These are phyloP conservation scores for Penicillium manginii DNA, from an alignment of 495 filamentous ascomycete genomes.

Conservation along the genomic window DNA sequence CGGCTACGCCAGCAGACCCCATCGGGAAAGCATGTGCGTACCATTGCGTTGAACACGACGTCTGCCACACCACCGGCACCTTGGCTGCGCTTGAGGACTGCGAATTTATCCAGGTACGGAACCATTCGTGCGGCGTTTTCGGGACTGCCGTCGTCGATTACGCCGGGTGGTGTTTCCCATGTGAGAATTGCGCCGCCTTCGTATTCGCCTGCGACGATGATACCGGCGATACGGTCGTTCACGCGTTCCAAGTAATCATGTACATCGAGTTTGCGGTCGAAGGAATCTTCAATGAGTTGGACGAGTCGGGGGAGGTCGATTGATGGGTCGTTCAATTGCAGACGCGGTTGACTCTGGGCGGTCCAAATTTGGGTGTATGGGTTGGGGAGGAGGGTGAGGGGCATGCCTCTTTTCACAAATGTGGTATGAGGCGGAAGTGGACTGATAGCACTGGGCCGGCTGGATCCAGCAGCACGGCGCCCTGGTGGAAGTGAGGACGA, in stretches of 20 bases:
- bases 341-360: constrained; percentile 57
- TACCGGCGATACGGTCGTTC: constrained; percentile 75
- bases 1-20: constrained; percentile 83
- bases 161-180: constrained; percentile 79
- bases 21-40: constrained; percentile 78
- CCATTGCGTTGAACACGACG: constrained; percentile 94
- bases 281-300: constrained; percentile 92
- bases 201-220: constrained; percentile 95
- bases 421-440: constrained; percentile 59
- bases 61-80: constrained; percentile 93
- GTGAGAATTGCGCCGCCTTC: constrained; percentile 94
- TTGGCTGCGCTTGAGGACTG: constrained; percentile 84
- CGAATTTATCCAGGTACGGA: constrained; percentile 98
- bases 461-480: constrained; percentile 47
- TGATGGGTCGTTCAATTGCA: constrained; percentile 72
- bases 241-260: constrained; percentile 80
- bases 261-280: constrained; percentile 81
- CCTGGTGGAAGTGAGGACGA: constrained; percentile 85
- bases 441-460: constrained; percentile 32
- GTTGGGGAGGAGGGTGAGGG: constrained; percentile 79
- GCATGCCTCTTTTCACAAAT: constrained; percentile 89
- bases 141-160: constrained; percentile 55
- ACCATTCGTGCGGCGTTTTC: constrained; percentile 63
- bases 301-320: constrained; percentile 84
- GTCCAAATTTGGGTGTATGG: constrained; percentile 66